Conservation (phyloP, 1,139 yeast genomes). For the Yamadazyma sp. region DNA sequence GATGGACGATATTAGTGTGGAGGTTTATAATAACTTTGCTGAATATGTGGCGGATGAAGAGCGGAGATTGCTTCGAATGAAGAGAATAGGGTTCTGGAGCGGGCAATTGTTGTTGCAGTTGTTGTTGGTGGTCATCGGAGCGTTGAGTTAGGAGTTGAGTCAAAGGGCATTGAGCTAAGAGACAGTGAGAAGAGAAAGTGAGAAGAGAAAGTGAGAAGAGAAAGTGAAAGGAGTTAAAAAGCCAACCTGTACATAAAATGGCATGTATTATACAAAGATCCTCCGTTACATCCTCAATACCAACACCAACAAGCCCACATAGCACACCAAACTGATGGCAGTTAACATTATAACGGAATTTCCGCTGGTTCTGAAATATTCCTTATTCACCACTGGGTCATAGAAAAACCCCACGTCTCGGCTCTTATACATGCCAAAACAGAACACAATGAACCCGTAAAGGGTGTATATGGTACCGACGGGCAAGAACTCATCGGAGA, state of each 20-base stretch:
- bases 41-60: constrained; percentile 87
- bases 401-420: constrained; percentile 47
- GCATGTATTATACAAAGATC: no score
- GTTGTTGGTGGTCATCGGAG: constrained; percentile 77
- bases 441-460: constrained; percentile 50
- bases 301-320: constrained; percentile 43
- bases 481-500: constrained; percentile 52
- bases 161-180: no score
- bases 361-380: constrained; percentile 51
- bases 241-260: no score
- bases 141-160: constrained; percentile 15
- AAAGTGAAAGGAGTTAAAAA: no score
- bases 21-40: constrained; percentile 88
- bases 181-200: no score
- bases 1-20: constrained; percentile 89
- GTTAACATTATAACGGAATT: constrained; percentile 46
- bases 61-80: constrained; percentile 66
- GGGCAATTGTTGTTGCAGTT: constrained; percentile 80
- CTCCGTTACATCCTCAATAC: constrained; percentile 34
- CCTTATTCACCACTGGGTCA: constrained; percentile 38
- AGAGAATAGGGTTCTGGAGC: constrained; percentile 92
- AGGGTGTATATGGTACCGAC: constrained; percentile 54
- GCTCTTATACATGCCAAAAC: constrained; percentile 49
- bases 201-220: no score
- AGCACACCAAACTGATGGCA: constrained; percentile 45